phyloP scores from a whole-genome alignment of 2,329 filamentous ascomycete species.

The Elsinoe fawcettii region DNA sequence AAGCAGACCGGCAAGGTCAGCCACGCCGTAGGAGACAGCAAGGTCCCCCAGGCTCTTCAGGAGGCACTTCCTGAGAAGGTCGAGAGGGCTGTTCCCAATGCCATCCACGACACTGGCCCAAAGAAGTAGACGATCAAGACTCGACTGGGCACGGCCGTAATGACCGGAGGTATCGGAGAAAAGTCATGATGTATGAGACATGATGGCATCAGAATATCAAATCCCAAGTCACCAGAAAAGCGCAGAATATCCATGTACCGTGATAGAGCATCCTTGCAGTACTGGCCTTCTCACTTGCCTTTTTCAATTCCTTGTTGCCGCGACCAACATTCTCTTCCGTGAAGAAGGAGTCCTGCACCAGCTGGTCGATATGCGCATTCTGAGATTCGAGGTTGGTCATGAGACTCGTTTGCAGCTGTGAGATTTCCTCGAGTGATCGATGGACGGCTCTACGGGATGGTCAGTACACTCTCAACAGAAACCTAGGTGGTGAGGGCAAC shows the following conservation, averaged over 20 bases:
- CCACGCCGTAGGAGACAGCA: conserved; percentile 34
- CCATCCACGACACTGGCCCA: conserved; percentile 34
- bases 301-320: conserved; percentile 86
- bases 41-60: conserved; percentile 38
- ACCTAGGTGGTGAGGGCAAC: too few species aligned
- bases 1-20: conserved; percentile 31
- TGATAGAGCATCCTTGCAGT: conserved; percentile 44
- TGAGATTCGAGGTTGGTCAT: conserved; percentile 79
- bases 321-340: conserved; percentile 81
- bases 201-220: conserved; percentile 34
- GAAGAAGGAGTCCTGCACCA: conserved; percentile 72
- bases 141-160: not conserved
- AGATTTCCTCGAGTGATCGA: conserved; percentile 84
- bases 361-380: conserved; percentile 78
- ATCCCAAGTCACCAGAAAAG: conserved; percentile 43
- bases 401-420: conserved; percentile 81
- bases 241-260: conserved; percentile 39
- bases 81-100: conserved; percentile 37
- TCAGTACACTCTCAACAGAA: too few species aligned
- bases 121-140: conserved; percentile 2
- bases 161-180: not conserved
- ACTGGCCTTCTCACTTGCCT: conserved; percentile 54
- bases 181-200: not conserved
- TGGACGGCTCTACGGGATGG: conserved; percentile 61
- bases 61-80: conserved; percentile 39